Evolutionary conservation across 2,329 filamentous ascomycete genomes (phyloP), one percentile per base, ranked within the genome.

Genomic region (Colletotrichum salicis): DNA sequence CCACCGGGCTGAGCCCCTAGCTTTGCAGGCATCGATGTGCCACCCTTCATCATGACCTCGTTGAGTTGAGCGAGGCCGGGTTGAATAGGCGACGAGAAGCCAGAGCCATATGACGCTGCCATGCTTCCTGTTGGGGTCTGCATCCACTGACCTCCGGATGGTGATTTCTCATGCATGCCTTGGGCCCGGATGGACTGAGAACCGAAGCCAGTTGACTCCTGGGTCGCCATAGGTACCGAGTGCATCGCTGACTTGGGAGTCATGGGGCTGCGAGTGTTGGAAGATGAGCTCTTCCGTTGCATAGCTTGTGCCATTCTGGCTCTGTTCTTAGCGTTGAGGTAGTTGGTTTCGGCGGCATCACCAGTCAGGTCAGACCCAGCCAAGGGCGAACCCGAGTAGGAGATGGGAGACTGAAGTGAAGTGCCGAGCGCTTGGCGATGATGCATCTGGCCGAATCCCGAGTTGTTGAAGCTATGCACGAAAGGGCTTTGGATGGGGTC

Each of bases 401-500:
- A 86, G 60, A 84, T 80, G 11, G 87, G 86, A 13, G 86, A 88
- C 68, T 88, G 86, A 7, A 89, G 77, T 2, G 89, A 88, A 65
- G 83, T 86, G 70, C 85, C 86, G 71, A 91, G 89, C 19, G 87
- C 84, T 65, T 89, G 86, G 19, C 86, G 85, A 78, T 88, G 86
- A 78, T 90, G 88, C 77, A 93, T 91, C 70, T 89, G 89, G 56
- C 93, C 90, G 80, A 94, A 97, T 75, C 95, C 93, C 45, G 87
- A 87, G 78, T 93, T 93, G 82, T 91, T 92, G 84, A 95, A 96
- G 78, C 89, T 91, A 76, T 93, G 90, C 54, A 93, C 89, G 78
- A 95, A 98, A 0, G 96, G 96, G 77, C 95, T 98, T 78, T 97
- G 94, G 72, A 97, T 96, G 6, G 96, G 95, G 64, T 94, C 93